phyloP scores from a whole-genome alignment of 2,329 filamentous ascomycete species.

The Blastomyces parvus region DNA sequence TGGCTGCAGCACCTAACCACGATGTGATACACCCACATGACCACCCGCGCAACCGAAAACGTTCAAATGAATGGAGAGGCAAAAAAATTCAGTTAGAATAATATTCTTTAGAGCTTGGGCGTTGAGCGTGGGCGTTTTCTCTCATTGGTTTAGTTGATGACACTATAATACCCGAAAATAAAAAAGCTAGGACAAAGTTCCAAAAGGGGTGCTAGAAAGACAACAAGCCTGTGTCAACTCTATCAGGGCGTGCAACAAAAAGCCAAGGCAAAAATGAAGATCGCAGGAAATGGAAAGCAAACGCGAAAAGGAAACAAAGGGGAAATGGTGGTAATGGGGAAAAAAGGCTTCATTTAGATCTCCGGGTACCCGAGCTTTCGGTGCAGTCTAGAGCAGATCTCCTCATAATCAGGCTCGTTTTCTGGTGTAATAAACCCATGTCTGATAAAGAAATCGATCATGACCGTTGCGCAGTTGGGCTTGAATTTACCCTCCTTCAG shows the following conservation, averaged over 20 bases:
- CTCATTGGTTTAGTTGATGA: conserved; percentile 3
- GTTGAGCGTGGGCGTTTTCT: conserved; percentile 36
- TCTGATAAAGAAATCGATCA: conserved; percentile 83
- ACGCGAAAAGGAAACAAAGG: not conserved
- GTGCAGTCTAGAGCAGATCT: conserved; percentile 67
- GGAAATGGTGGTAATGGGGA: not conserved
- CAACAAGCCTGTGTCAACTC: not conserved
- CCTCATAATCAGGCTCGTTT: conserved; percentile 67
- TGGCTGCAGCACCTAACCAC: not conserved
- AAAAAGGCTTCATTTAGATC: not conserved
- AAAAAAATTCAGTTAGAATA: conserved; percentile 13
- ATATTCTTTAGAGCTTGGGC: conserved; percentile 22
- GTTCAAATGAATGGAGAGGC: conserved; percentile 1
- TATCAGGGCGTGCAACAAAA: not conserved
- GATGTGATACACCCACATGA: not conserved
- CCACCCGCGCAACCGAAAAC: not conserved
- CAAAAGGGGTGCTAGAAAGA: not conserved
- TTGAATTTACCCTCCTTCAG: conserved; percentile 73
- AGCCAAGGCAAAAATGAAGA: not conserved
- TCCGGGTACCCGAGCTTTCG: conserved; percentile 72
- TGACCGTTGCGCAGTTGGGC: conserved; percentile 76
- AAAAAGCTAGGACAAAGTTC: conserved; percentile 23
- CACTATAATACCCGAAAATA: conserved; percentile 7
- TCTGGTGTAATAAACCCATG: conserved; percentile 69
- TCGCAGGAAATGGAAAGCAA: not conserved